Evolutionary conservation across 371 early-diverging fungal genomes (phyloP).

Genomic region (Apophysomyces variabilis): DNA sequence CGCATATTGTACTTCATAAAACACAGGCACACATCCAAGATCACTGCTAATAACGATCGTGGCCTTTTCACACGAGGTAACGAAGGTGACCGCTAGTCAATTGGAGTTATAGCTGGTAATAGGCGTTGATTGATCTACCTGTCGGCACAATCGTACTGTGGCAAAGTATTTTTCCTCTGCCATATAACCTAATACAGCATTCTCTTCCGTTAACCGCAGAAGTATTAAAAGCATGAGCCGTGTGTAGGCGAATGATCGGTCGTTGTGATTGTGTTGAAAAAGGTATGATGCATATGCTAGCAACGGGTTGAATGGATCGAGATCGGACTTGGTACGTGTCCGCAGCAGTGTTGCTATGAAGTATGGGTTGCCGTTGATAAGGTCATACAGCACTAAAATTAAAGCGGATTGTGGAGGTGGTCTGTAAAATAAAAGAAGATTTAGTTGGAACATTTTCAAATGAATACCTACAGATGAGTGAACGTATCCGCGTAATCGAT

Average conservation of each 20-base stretch:
- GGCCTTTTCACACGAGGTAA: slow-evolving; percentile 51
- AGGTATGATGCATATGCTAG: slow-evolving; percentile 56
- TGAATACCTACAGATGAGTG: slow-evolving; percentile 39
- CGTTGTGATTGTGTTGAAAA: slow-evolving; percentile 53
- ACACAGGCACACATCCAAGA: slow-evolving; percentile 50
- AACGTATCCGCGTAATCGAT: slow-evolving; percentile 40
- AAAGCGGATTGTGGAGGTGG: slow-evolving; percentile 52
- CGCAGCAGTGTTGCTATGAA: slow-evolving; percentile 17
- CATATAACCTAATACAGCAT: slow-evolving; percentile 29
- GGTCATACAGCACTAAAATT: slow-evolving; percentile 51
- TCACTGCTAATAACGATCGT: slow-evolving; percentile 41
- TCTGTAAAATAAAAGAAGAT: slow-evolving; percentile 21
- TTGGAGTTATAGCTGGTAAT: not conserved
- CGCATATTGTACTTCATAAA: slow-evolving; percentile 60
- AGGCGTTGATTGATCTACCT: slow-evolving; percentile 21
- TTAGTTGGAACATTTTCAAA: not conserved
- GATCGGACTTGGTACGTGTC: slow-evolving; percentile 18
- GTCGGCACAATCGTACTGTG: slow-evolving; percentile 39
- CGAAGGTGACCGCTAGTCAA: slow-evolving; percentile 46
- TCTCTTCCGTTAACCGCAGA: slow-evolving; percentile 47
- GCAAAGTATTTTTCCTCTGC: slow-evolving; percentile 22
- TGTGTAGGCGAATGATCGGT: slow-evolving; percentile 49
- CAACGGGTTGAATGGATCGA: slow-evolving; percentile 32
- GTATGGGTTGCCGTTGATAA: slow-evolving; percentile 47
- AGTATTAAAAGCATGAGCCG: slow-evolving; percentile 47